A percentile compares a stretch with the other conserved stretches of the same genome.
Conservation (phyloP, 2,329 filamentous ascomycete species). For the Pseudogymnoascus sp. region DNA sequence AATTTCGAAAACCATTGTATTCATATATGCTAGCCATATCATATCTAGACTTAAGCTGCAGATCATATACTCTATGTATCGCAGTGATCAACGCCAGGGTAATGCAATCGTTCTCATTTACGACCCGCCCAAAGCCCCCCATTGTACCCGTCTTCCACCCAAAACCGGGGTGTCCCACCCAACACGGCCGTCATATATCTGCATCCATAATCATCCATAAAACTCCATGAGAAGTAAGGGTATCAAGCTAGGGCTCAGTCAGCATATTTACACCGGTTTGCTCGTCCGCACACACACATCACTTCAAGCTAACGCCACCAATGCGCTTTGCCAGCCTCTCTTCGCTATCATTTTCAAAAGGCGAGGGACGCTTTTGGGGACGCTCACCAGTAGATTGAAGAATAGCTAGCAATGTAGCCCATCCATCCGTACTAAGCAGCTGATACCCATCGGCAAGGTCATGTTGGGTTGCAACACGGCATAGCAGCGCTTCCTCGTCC, state of each 20-base stretch:
- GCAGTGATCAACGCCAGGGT: neutral
- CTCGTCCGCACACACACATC: slow-evolving; percentile 7
- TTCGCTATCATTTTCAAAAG: slow-evolving; percentile 24
- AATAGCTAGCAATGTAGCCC: slow-evolving; percentile 89
- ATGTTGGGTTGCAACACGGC: slow-evolving; percentile 72
- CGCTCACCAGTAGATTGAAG: slow-evolving; percentile 96
- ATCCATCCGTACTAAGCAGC: slow-evolving; percentile 78
- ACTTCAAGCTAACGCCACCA: slow-evolving; percentile 54
- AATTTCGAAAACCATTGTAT: neutral
- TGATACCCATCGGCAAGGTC: slow-evolving; percentile 74
- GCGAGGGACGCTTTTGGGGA: slow-evolving; percentile 63
- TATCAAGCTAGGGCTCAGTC: neutral
- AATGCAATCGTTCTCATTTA: slow-evolving; percentile 7
- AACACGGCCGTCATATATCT: neutral
- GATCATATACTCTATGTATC: neutral
- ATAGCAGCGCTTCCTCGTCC: slow-evolving; percentile 84
- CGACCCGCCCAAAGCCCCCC: neutral
- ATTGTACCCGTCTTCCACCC: neutral
- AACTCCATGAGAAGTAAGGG: slow-evolving; percentile 7
- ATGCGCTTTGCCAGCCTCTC: slow-evolving; percentile 53
- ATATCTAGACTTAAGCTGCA: neutral
- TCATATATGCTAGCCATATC: slow-evolving; percentile 6
- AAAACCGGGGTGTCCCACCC: slow-evolving; percentile 1
- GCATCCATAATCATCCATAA: neutral
- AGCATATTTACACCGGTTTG: neutral